Base-by-base conservation (phyloP, 257 asterid genomes). In the Gentiana macrophylla region DNA sequence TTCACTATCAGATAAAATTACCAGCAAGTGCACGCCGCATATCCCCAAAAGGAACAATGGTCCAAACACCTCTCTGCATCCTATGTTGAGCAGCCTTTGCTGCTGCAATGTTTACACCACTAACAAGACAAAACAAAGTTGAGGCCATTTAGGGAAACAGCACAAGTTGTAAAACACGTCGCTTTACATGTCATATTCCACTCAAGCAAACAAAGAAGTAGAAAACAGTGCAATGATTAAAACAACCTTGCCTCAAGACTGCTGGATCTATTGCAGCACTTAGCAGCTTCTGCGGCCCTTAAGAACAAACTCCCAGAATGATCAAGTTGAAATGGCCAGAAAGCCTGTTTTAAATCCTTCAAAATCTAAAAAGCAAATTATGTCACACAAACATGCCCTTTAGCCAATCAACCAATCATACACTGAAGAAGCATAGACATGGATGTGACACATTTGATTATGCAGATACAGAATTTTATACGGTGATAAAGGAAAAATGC, bases 61-160 rank as follows among this genome's bases (percentile, higher is more conserved):
- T 86, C 95, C 95, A 86, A 70, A 86, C 91, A 70, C 95, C 95
- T 58, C 95, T 79, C 66, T 81, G 83, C 68, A 86, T 71, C 74
- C 95, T 77, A 69, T 83, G 94, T 70, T 75, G 80, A 59, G 94
- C 86, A 66, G 95, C 94, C 80, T 86, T 86, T 63, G 88, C 90
- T 70, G 95, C 80, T 60, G 95, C 95, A 70, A 75, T 75, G 62
- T 74, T 83, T 56, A 75, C 62, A 13, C 78, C 86, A 74, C 94
- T 86, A 76, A 66, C 78, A 46, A 62, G 57, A 46, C 11, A 47
- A 37, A 34, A 0, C 5, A 32, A 33, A 9, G 53, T 32, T 11
- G 32, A 57, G 7, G 37, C 50, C 47, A 61, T 59, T 9, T 49
- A 7, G 12, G 12, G 36, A 24, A 15, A 50, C 47, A 34, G 57